Evolutionary conservation across 331 rosid species (phyloP).

Genomic region (Malus hybrid): DNA sequence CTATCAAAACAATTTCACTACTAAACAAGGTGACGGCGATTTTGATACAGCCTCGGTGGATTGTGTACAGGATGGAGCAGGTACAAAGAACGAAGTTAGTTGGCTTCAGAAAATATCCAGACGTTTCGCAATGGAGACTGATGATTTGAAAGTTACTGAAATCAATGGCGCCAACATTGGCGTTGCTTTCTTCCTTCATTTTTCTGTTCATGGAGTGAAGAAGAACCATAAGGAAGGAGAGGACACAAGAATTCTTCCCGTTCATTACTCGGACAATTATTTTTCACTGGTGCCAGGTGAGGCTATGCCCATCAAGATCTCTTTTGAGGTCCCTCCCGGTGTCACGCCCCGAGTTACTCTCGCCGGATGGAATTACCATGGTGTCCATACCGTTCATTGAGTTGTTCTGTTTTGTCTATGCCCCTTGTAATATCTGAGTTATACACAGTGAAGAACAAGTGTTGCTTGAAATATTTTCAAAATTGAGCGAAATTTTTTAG

Average conservation of each 20-base stretch:
- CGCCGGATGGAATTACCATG: conserved; percentile 67
- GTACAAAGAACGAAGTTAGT: conserved; percentile 27
- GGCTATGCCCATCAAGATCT: conserved; percentile 45
- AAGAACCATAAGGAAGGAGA: conserved; percentile 45
- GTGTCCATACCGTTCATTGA: conserved; percentile 29
- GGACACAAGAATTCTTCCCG: conserved; percentile 86
- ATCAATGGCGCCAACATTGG: conserved; percentile 49
- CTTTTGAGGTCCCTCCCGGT: conserved; percentile 63
- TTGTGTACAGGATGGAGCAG: conserved; percentile 14
- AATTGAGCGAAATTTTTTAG: too few relatives aligned
- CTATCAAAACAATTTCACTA: conserved; percentile 28
- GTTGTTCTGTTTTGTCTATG: neutral
- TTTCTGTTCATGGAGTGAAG: conserved; percentile 60
- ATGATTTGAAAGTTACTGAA: conserved; percentile 35
- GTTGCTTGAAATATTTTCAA: too few relatives aligned
- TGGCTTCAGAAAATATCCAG: conserved; percentile 43
- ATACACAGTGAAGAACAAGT: neutral
- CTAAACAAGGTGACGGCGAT: conserved; percentile 25
- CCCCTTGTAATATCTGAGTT: neutral
- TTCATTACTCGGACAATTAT: conserved; percentile 86
- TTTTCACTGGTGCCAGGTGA: conserved; percentile 81
- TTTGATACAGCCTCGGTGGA: conserved; percentile 22
- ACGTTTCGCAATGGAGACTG: conserved; percentile 27
- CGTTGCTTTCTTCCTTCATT: conserved; percentile 82
- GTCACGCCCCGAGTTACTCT: conserved; percentile 64